These are phyloP conservation scores for Magnolia officinalis DNA, from an alignment of 164 flowering plant genomes.

Conservation along the genomic window DNA sequence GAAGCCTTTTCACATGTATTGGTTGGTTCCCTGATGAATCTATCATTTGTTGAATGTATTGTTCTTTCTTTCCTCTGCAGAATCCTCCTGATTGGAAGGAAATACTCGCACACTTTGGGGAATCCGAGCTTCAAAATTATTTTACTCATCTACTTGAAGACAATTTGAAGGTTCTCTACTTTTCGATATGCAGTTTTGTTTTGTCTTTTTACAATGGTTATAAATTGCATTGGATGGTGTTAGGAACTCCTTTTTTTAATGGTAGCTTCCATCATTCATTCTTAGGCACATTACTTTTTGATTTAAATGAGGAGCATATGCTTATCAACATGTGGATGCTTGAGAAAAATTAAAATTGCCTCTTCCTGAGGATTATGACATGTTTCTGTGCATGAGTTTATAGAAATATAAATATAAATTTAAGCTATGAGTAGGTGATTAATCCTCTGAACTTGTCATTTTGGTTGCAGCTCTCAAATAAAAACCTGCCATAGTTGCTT, in stretches of 20 bases:
- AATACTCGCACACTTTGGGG: conserved; percentile 89
- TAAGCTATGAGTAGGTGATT: not conserved
- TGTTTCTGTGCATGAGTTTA: not conserved
- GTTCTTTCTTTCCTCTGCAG: conserved; percentile 35
- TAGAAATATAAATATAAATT: not conserved
- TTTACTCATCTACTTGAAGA: conserved; percentile 95
- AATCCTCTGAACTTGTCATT: not conserved
- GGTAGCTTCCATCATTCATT: not conserved
- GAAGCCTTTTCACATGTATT: not conserved
- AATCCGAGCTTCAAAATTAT: conserved; percentile 95
- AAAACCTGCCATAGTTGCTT: not conserved
- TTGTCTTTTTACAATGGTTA: not conserved
- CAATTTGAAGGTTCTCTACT: conserved; percentile 66
- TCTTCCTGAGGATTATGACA: not conserved
- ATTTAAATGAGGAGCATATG: not conserved
- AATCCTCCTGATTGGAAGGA: conserved; percentile 99
- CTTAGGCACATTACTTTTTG: too few relatives aligned
- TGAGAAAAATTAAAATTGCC: not conserved
- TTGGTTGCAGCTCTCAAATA: not conserved
- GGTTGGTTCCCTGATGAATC: not conserved
- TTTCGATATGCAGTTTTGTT: not conserved
- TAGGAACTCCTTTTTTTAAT: not conserved
- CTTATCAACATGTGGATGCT: not conserved
- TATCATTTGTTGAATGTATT: not conserved
- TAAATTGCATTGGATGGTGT: not conserved